These are phyloP conservation scores for Podospora appendiculata DNA, from an alignment of 495 filamentous ascomycete genomes.

Conservation along the genomic window DNA sequence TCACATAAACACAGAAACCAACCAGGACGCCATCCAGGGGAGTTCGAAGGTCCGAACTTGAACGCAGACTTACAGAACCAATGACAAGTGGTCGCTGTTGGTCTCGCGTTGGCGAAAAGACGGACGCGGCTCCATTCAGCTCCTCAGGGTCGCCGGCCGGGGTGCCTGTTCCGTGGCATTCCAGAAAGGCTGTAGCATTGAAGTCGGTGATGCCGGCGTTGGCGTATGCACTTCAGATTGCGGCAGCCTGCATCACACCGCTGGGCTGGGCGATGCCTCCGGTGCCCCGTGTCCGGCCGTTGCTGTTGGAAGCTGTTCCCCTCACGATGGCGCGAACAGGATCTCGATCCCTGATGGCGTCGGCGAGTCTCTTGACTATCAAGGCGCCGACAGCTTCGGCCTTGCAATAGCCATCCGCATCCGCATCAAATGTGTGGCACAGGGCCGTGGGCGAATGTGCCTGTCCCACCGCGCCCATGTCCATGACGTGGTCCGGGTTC, in stretches of 20 bases:
- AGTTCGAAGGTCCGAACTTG: background rate
- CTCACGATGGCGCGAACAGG: conserved; percentile 51
- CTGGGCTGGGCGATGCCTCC: conserved; percentile 43
- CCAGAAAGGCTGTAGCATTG: conserved; percentile 29
- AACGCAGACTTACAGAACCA: background rate
- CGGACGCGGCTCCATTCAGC: conserved; percentile 15
- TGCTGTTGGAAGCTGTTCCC: conserved; percentile 38
- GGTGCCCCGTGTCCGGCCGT: conserved; percentile 31
- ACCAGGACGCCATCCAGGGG: too few species aligned
- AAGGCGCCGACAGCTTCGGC: conserved; percentile 45
- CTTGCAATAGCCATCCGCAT: conserved; percentile 42
- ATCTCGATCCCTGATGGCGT: conserved; percentile 38
- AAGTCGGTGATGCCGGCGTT: conserved; percentile 9
- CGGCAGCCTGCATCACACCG: conserved; percentile 36
- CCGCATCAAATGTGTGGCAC: conserved; percentile 22
- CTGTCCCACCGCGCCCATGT: background rate
- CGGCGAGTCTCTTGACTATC: conserved; percentile 38
- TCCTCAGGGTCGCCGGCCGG: conserved; percentile 42
- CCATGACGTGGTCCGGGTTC: conserved; percentile 1
- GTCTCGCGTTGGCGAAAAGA: conserved; percentile 11
- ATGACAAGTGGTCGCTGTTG: background rate
- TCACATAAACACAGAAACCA: background rate
- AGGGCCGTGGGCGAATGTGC: conserved; percentile 22
- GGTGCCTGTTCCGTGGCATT: conserved; percentile 43
- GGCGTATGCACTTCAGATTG: conserved; percentile 38